Percentiles rank a stretch among this genome's conserved stretches.
These are phyloP conservation scores for Dunaliella primolecta DNA, from an alignment of 139 green algal species.

Conservation along the genomic window DNA sequence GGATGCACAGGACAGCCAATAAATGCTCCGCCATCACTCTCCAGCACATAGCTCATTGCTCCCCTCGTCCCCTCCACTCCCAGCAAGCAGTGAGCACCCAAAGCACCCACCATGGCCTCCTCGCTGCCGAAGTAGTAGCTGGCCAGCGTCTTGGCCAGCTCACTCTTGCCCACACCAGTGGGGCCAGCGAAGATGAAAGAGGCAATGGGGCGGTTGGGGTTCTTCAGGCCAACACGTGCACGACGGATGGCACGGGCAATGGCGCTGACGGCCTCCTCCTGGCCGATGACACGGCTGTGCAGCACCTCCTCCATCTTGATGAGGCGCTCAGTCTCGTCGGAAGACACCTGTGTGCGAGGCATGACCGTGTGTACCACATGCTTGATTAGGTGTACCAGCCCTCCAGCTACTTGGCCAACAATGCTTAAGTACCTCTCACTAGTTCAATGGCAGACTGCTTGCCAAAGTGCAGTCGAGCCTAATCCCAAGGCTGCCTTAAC, in stretches of 20 bases:
- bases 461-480: too few relatives aligned
- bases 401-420: too few relatives aligned
- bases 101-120: slow-evolving; percentile 81
- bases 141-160: slow-evolving; percentile 98
- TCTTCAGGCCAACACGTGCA: slow-evolving; percentile 96
- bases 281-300: slow-evolving; percentile 63
- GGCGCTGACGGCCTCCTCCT: slow-evolving; percentile 93
- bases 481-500: too few relatives aligned
- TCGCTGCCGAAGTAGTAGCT: slow-evolving; percentile 97
- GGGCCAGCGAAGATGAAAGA: slow-evolving; percentile 94
- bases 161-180: slow-evolving; percentile 91
- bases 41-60: too few relatives aligned
- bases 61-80: too few relatives aligned
- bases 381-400: slow-evolving; percentile 83
- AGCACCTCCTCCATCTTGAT: slow-evolving; percentile 98
- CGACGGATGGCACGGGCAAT: slow-evolving; percentile 89
- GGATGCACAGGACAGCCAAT: too few relatives aligned
- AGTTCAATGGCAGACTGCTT: too few relatives aligned
- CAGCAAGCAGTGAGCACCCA: too few relatives aligned
- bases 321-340: slow-evolving; percentile 91
- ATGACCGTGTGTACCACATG: slow-evolving; percentile 49
- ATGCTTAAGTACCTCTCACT: too few relatives aligned
- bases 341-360: slow-evolving; percentile 51
- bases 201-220: slow-evolving; percentile 94
- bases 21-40: too few relatives aligned